Base-by-base conservation (phyloP, 2,329 filamentous ascomycete species). In the Hymenoscyphus linearis region DNA sequence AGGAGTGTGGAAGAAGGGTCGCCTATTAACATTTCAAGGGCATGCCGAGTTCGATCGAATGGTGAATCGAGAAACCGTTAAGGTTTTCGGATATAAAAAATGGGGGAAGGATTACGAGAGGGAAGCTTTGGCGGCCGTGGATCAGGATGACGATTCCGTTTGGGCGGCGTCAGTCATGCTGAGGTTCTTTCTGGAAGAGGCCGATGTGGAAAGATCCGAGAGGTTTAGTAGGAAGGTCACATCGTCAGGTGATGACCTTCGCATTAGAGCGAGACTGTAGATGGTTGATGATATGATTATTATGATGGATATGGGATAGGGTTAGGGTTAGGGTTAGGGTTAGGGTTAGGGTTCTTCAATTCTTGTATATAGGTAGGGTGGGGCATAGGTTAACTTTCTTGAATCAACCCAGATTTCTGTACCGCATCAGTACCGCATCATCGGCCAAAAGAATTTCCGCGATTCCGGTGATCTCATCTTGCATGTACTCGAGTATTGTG, bases 31-130 rank as follows among this genome's bases (percentile, higher is more conserved):
- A 0, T 74, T 73, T 27, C 76, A 78, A 54, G 76, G 76, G 0
- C 76, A 78, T 62, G 77, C 76, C 25, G 77, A 79, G 60, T 79
- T 79, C 65, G 74, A 78, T 62, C 60, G 68, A 0, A 77, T 76
- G 58, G 68, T 78, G 10, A 78, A 76, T 57, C 65, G 69, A 0
- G 74, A 78, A 67, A 74, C 70, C 0, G 60, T 77, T 25, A 73
- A 73, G 57, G 68, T 72, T 1, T 76, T 76, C 60, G 74, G 74
- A 10, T 64, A 55, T 2, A 35, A 31, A 13, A 61, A 56, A 9
- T 73, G 72, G 70, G 62, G 62, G 5, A 44, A 64, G 4, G 62
- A 67, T 26, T 65, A 64, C 59, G 37, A 73, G 31, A 52, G 64
- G 35, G 52, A 69, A 25, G 65, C 64, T 2, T 55, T 74, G 58